phyloP scores from a whole-genome alignment of 345 rosid species.

The Ceriops zippeliana region DNA sequence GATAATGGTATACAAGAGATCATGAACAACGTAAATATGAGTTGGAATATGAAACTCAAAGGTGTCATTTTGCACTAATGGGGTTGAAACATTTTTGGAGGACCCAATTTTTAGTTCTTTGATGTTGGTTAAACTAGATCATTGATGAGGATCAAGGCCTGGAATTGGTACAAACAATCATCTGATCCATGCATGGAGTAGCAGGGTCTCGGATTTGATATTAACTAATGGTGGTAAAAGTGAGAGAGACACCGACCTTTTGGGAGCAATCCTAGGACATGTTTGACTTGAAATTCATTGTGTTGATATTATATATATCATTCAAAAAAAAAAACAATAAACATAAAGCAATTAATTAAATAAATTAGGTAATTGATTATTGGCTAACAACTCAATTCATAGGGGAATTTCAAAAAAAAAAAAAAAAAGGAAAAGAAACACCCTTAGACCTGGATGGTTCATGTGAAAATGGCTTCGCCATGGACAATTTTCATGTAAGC shows the following conservation, averaged over 20 bases:
- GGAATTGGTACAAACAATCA: too few species aligned
- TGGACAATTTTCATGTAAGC: too few species aligned
- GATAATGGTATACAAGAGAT: slow-evolving; percentile 30
- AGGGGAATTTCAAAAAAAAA: too few species aligned
- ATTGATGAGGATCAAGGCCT: neutral
- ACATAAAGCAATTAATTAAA: too few species aligned
- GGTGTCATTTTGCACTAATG: neutral
- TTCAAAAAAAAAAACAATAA: too few species aligned
- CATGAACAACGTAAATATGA: slow-evolving; percentile 10
- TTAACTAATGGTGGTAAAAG: slow-evolving; percentile 18
- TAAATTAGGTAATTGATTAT: too few species aligned
- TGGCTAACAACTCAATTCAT: too few species aligned
- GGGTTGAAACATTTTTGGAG: neutral
- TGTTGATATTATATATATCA: too few species aligned
- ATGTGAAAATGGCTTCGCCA: too few species aligned
- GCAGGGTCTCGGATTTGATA: slow-evolving; percentile 6
- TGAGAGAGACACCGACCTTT: slow-evolving; percentile 20
- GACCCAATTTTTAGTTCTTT: too few species aligned
- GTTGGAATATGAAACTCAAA: neutral
- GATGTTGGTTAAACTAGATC: neutral
- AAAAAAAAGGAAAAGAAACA: too few species aligned
- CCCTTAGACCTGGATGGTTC: too few species aligned
- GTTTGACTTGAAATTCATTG: slow-evolving; percentile 6
- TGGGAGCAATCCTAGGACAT: slow-evolving; percentile 19
- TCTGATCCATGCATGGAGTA: slow-evolving; percentile 2